Percentiles rank a stretch among this genome's conserved stretches.
Conservation (phyloP, 208 protist species). For the Naegleria gruberi region DNA sequence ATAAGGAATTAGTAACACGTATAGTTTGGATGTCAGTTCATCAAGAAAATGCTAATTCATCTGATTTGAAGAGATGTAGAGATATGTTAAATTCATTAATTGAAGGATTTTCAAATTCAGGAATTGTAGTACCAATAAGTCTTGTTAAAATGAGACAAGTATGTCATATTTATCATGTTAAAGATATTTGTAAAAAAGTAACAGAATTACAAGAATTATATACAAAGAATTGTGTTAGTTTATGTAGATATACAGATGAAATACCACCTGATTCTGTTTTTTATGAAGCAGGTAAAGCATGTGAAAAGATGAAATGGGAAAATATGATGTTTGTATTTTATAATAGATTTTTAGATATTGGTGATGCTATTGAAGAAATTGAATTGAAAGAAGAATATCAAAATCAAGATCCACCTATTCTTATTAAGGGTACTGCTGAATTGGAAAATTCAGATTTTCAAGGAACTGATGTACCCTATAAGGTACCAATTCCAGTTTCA, state of each 20-base stretch:
- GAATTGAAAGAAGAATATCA: constrained; percentile 48
- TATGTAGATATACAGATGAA: constrained; percentile 76
- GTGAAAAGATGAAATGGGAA: constrained; percentile 36
- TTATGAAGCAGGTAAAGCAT: constrained; percentile 85
- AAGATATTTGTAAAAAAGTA: constrained; percentile 1
- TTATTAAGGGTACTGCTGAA: constrained; percentile 20
- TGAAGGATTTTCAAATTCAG: not conserved
- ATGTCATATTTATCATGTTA: constrained; percentile 13
- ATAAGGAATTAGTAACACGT: not conserved
- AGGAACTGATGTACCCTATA: constrained; percentile 67
- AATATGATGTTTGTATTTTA: constrained; percentile 84
- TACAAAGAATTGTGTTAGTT: constrained; percentile 58
- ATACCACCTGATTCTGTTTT: constrained; percentile 87
- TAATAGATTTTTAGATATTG: constrained; percentile 88
- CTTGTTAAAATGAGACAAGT: constrained; percentile 46
- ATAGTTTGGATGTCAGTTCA: constrained; percentile 1
- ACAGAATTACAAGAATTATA: not conserved
- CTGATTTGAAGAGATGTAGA: not conserved
- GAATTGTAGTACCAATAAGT: not conserved
- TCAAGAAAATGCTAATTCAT: not conserved
- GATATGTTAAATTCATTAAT: not conserved
- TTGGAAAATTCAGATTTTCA: constrained; percentile 81
- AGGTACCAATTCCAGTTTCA: constrained; percentile 14
- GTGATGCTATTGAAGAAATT: constrained; percentile 79
- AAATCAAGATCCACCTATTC: constrained; percentile 19